These are phyloP conservation scores for Vitis hybrid DNA, from an alignment of 177 flowering plant genomes.

Conservation along the genomic window DNA sequence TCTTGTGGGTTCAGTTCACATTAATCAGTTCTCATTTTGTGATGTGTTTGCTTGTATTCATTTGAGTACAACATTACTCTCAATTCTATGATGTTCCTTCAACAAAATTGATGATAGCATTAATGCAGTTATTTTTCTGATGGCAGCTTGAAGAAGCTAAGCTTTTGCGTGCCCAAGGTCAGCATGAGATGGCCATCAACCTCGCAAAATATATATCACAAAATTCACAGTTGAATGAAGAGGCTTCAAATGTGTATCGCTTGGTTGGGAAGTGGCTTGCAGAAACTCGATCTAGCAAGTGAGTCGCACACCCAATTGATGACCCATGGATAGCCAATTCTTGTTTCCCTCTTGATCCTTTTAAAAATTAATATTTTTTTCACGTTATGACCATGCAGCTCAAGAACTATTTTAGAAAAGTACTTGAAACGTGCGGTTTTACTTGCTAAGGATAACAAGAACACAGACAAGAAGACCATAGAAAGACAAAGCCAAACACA, in stretches of 20 bases:
- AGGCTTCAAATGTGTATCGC: constrained; percentile 77
- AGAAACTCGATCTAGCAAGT: constrained; percentile 98
- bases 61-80: background rate
- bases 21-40: too few species aligned
- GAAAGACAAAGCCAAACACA: constrained; percentile 73
- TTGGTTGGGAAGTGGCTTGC: constrained; percentile 98
- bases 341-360: background rate
- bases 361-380: too few species aligned
- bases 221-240: constrained; percentile 48
- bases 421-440: constrained; percentile 87
- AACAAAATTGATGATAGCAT: background rate
- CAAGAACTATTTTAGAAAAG: constrained; percentile 86
- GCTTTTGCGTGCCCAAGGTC: constrained; percentile 92
- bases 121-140: constrained; percentile 4
- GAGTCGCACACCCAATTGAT: constrained; percentile 10
- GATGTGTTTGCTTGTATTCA: background rate
- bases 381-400: constrained; percentile 53
- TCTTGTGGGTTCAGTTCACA: background rate
- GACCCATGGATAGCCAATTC: background rate
- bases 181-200: constrained; percentile 89
- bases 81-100: background rate
- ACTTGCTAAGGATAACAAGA: constrained; percentile 45
- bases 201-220: constrained; percentile 77
- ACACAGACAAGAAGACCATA: constrained; percentile 38
- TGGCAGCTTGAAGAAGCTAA: constrained; percentile 96